Conservation (phyloP, 106 monocot species). For the Amphibolis antarctica region DNA sequence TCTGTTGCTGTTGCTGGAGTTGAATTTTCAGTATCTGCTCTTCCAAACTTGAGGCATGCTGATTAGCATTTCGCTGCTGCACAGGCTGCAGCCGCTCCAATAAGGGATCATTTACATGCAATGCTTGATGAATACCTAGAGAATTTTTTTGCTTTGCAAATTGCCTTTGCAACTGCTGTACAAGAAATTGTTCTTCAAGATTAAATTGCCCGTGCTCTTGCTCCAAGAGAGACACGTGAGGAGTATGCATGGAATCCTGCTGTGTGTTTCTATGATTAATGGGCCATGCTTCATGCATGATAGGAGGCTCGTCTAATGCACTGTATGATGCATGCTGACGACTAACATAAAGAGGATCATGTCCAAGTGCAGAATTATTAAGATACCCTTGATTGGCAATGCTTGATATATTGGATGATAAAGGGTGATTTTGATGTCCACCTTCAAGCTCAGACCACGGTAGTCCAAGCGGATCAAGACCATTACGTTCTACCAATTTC, state of each 20-base stretch:
- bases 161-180: constrained; percentile 56
- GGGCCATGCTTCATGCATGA: constrained; percentile 32
- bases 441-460: constrained; percentile 79
- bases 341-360: constrained; percentile 1
- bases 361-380: constrained; percentile 6
- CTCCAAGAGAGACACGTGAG: constrained; percentile 34
- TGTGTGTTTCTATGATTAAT: background rate
- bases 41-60: constrained; percentile 37
- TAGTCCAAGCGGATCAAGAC: constrained; percentile 63
- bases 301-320: constrained; percentile 8
- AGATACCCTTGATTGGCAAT: constrained; percentile 15
- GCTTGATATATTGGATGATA: constrained; percentile 48
- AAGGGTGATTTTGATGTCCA: constrained; percentile 42
- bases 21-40: constrained; percentile 50
- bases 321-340: constrained; percentile 21
- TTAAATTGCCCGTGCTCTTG: constrained; percentile 30
- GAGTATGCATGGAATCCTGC: constrained; percentile 18
- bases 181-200: constrained; percentile 51
- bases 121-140: constrained; percentile 22
- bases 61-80: constrained; percentile 10
- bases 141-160: constrained; percentile 36
- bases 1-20: constrained; percentile 30
- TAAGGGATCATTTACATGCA: constrained; percentile 30
- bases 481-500: constrained; percentile 27
- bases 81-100: constrained; percentile 21